A percentile compares a stretch with the other conserved stretches of the same genome.
Conservation (phyloP, 345 rosid species). For the Aquilaria malaccensis region DNA sequence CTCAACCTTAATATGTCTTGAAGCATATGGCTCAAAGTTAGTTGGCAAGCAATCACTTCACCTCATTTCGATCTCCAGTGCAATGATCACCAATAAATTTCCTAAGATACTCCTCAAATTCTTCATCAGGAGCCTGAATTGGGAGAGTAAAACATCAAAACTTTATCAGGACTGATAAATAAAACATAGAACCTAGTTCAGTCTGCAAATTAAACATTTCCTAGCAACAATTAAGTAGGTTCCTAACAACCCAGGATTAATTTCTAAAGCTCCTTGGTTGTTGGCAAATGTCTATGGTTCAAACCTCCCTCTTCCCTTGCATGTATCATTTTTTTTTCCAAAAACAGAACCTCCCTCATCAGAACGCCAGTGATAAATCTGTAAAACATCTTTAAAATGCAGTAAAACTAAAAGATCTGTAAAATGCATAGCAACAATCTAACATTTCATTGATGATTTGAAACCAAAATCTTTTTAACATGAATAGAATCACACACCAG, state of each 20-base stretch:
- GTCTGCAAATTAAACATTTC: neutral
- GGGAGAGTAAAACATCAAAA: slow-evolving; percentile 7
- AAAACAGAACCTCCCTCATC: too few relatives aligned
- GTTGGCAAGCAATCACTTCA: slow-evolving; percentile 20
- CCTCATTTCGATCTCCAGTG: slow-evolving; percentile 92
- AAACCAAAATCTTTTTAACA: neutral
- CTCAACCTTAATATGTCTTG: too few relatives aligned
- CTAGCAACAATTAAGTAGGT: neutral
- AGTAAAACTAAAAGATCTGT: too few relatives aligned
- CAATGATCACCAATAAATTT: slow-evolving; percentile 70
- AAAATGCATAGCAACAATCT: too few relatives aligned
- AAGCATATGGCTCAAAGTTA: too few relatives aligned
- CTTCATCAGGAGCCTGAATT: slow-evolving; percentile 95
- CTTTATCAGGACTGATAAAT: slow-evolving; percentile 13
- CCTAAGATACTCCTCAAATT: slow-evolving; percentile 90
- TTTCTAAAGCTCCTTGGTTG: too few relatives aligned
- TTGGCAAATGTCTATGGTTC: too few relatives aligned
- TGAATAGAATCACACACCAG: slow-evolving; percentile 44
- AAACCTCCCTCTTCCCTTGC: too few relatives aligned
- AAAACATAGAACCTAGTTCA: neutral
- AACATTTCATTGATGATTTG: neutral
- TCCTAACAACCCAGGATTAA: neutral
- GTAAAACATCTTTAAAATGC: too few relatives aligned
- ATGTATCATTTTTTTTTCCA: too few relatives aligned
- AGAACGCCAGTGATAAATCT: too few relatives aligned